These are phyloP conservation scores for Diplocarpon mali DNA, from an alignment of 2,329 filamentous ascomycete genomes.

Conservation along the genomic window DNA sequence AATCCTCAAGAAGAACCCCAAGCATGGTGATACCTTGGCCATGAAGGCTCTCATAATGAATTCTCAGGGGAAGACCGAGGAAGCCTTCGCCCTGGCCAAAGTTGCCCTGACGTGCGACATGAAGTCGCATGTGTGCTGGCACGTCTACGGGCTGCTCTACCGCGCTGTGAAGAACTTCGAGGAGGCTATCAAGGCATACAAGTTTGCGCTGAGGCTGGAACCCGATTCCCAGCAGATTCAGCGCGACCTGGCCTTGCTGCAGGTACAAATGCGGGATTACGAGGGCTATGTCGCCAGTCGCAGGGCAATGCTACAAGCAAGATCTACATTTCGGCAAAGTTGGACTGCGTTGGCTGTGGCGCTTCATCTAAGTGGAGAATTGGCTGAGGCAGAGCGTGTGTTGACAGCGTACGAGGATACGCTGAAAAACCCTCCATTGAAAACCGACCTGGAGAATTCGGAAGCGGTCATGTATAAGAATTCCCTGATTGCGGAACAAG, in stretches of 20 bases:
- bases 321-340: constrained; percentile 74
- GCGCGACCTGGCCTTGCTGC: constrained; percentile 81
- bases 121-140: constrained; percentile 99
- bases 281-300: constrained; percentile 86
- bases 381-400: constrained; percentile 79
- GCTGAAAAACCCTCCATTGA: constrained; percentile 66
- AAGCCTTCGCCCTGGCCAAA: constrained; percentile 90
- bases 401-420: constrained; percentile 90
- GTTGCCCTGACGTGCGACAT: constrained; percentile 89
- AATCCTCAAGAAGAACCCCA: constrained; percentile 87
- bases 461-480: constrained; percentile 96
- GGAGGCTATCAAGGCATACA: constrained; percentile 98
- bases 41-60: constrained; percentile 99
- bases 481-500: constrained; percentile 79
- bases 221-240: constrained; percentile 93
- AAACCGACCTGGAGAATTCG: constrained; percentile 79
- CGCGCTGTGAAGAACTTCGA: constrained; percentile 95
- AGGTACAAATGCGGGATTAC: constrained; percentile 95
- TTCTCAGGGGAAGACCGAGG: constrained; percentile 79
- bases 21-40: constrained; percentile 94
- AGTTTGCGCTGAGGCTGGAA: constrained; percentile 84
- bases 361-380: constrained; percentile 79
- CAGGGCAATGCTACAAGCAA: constrained; percentile 74
- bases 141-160: constrained; percentile 93
- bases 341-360: constrained; percentile 97